These are phyloP conservation scores for Pyrus hybrid DNA, from an alignment of 331 rosid species.

Conservation along the genomic window DNA sequence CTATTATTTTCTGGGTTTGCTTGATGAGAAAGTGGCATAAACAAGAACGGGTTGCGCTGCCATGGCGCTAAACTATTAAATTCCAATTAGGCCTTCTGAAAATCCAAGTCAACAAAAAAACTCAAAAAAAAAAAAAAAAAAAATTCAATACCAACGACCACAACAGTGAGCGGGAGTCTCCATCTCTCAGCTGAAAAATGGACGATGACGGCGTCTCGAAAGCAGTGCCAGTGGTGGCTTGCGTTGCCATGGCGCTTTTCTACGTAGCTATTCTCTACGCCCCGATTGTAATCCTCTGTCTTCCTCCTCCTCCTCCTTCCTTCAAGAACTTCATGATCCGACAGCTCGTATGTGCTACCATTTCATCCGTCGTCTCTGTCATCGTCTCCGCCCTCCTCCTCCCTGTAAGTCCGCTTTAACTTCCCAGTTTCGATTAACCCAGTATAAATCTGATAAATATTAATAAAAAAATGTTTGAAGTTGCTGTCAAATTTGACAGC, in stretches of 20 bases:
- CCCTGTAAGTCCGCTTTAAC: conserved; percentile 38
- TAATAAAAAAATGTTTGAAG: no score
- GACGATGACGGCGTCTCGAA: conserved; percentile 41
- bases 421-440: not conserved
- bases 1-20: not conserved
- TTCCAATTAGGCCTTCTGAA: not conserved
- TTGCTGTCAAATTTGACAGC: no score
- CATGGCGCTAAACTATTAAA: no score
- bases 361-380: conserved; percentile 58
- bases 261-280: conserved; percentile 69
- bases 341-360: conserved; percentile 63
- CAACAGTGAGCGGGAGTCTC: not conserved
- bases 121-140: no score
- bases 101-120: not conserved
- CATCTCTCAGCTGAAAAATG: conserved; percentile 22
- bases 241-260: conserved; percentile 55
- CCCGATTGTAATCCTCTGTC: conserved; percentile 66
- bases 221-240: conserved; percentile 36
- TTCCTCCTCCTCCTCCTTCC: conserved; percentile 73
- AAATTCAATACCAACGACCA: not conserved
- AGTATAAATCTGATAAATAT: not conserved
- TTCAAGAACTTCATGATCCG: conserved; percentile 48
- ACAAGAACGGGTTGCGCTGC: not conserved
- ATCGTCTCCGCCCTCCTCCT: conserved; percentile 42
- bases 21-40: not conserved